Base-by-base conservation (phyloP, 2,329 filamentous ascomycete species). In the Lasiodiplodia hormozganensis region DNA sequence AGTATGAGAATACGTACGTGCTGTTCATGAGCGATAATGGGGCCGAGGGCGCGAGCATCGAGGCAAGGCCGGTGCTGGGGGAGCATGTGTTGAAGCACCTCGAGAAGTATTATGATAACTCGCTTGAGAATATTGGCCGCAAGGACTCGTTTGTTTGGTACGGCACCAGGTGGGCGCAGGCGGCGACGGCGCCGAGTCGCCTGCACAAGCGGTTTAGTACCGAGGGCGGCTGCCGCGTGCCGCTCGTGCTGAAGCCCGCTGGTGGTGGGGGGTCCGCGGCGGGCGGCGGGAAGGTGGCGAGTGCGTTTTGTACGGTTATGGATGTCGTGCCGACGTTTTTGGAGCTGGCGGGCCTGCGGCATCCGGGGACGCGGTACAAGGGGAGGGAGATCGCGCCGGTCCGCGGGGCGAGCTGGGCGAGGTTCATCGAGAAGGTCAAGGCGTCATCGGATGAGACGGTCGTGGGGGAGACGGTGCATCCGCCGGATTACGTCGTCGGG, bases 1-100 rank as follows among this genome's bases (percentile, higher is more conserved):
- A 90, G 73, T 80, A 87, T 0, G 87, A 90, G 70, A 88, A 90
- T 74, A 90, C 88, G 2, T 86, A 89, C 70, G 81, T 90, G 58
- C 83, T 85, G 73, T 90, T 90, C 81, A 85, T 89, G 80, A 86
- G 83, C 1, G 87, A 90, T 76, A 89, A 90, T 70, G 87, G 87
- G 2, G 87, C 87, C 11, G 87, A 89, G 71, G 87, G 87, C 14
- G 85, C 85, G 18, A 82, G 83, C 2, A 86, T 87, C 70, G 86
- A 89, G 72, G 85, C 87, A 3, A 84, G 85, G 58, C 87, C 87
- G 0, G 85, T 88, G 65, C 82, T 88, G 6, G 80, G 84, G 66
- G 83, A 84, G 53, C 81, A 81, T n/a, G 85, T 87, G 69, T 82
- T 87, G 73, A 80, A 84, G 2, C 84, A 86, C 71, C 75, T 88